Evolutionary conservation across 805 yeast species (phyloP).

Genomic region (Blastobotrys americana): DNA sequence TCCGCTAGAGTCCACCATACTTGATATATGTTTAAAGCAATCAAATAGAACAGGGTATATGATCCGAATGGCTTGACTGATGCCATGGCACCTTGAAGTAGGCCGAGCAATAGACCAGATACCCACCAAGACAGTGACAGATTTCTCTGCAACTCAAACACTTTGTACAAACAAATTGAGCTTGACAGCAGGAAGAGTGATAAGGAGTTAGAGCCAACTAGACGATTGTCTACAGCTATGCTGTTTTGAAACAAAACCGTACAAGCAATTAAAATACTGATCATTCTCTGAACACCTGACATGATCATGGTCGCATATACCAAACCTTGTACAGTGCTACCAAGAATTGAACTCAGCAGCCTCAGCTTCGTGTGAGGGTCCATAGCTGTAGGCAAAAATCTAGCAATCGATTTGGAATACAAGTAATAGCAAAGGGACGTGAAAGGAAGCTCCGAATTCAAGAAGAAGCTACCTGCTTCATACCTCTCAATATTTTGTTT

Average conservation of each 20-base stretch:
- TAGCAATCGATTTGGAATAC: conserved; percentile 33
- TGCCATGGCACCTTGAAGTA: conserved; percentile 38
- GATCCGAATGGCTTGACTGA: conserved; percentile 52
- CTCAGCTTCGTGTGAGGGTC: conserved; percentile 40
- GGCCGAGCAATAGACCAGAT: conserved; percentile 33
- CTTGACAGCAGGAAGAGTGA: conserved; percentile 26
- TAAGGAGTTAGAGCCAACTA: conserved; percentile 29
- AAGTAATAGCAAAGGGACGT: conserved; percentile 39
- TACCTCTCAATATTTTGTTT: conserved; percentile 30
- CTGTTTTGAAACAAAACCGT: conserved; percentile 47
- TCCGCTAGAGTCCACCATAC: conserved; percentile 58
- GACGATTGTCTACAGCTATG: conserved; percentile 41
- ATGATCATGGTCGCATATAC: conserved; percentile 41
- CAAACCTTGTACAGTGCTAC: conserved; percentile 37
- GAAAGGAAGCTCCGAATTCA: conserved; percentile 54
- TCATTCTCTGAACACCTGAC: conserved; percentile 37
- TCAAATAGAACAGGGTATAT: conserved; percentile 46
- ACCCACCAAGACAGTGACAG: conserved; percentile 40
- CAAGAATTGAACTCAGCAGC: conserved; percentile 39
- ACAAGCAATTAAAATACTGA: conserved; percentile 38
- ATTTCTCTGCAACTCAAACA: conserved; percentile 31
- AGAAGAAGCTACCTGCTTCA: conserved; percentile 41
- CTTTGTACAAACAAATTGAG: conserved; percentile 38
- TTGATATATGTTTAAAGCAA: conserved; percentile 33
- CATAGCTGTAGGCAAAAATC: conserved; percentile 12